Evolutionary conservation across 768 basidiomycete genomes (phyloP).

Genomic region (Mycena albidolilacea): DNA sequence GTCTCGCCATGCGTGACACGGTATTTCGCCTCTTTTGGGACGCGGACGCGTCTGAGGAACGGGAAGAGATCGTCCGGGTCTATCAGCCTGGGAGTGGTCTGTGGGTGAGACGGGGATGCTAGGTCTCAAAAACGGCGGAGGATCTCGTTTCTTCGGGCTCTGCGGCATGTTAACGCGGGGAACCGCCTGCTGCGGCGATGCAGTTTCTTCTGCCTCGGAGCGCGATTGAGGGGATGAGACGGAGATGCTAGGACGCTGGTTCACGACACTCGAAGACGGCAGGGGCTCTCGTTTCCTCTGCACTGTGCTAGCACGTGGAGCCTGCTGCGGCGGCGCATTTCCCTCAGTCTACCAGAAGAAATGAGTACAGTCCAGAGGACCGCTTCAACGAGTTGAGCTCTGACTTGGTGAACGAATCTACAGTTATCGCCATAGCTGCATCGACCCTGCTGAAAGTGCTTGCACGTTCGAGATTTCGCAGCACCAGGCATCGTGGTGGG

Average conservation of each 20-base stretch:
- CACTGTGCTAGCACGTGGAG: background rate
- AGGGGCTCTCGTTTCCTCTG: slow-evolving; percentile 5
- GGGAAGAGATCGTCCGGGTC: background rate
- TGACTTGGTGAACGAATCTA: slow-evolving; percentile 31
- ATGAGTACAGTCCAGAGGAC: slow-evolving; percentile 1
- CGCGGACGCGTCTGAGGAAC: slow-evolving; percentile 15
- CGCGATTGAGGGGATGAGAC: background rate
- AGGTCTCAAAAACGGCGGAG: background rate
- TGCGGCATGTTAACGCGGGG: background rate
- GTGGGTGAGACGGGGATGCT: background rate
- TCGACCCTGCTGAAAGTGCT: slow-evolving; percentile 23
- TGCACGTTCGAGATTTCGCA: slow-evolving; percentile 21
- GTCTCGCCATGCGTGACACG: slow-evolving; percentile 50
- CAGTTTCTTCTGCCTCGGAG: background rate
- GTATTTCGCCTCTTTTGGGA: slow-evolving; percentile 31
- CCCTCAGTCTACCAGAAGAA: background rate
- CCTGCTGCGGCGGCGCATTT: background rate
- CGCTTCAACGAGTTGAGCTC: background rate
- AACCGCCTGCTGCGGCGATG: background rate
- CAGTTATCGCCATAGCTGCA: slow-evolving; percentile 35
- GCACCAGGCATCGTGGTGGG: slow-evolving; percentile 12
- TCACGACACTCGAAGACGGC: background rate
- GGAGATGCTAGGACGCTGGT: background rate
- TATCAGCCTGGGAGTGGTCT: background rate
- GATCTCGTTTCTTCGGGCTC: background rate